A percentile compares a stretch with the other conserved stretches of the same genome.
phyloP scores from a whole-genome alignment of 768 basidiomycete species.

The Boletus eberwhitei region DNA sequence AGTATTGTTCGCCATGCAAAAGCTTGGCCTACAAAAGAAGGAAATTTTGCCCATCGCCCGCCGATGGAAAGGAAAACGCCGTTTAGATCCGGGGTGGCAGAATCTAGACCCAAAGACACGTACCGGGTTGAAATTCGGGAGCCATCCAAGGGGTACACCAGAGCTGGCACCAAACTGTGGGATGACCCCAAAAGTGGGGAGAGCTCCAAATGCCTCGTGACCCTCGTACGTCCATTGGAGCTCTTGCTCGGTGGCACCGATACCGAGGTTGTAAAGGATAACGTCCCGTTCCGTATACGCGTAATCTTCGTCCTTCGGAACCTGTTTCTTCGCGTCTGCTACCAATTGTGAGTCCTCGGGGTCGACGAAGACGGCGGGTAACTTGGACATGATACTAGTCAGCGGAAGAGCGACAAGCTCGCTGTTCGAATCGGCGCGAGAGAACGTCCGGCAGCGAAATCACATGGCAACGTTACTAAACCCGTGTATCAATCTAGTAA shows the following conservation, averaged over 20 bases:
- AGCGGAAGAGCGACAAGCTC: neutral
- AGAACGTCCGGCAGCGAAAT: neutral
- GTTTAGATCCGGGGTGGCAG: neutral
- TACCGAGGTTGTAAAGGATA: conserved; percentile 90
- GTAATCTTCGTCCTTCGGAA: conserved; percentile 55
- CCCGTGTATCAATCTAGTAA: too few relatives aligned
- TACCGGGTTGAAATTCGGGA: conserved; percentile 94
- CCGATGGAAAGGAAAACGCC: neutral
- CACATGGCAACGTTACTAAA: neutral
- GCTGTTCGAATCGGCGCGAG: neutral
- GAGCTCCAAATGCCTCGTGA: conserved; percentile 76
- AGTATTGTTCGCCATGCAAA: conserved; percentile 96
- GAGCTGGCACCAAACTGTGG: conserved; percentile 81
- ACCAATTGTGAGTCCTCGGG: conserved; percentile 82
- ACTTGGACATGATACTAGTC: conserved; percentile 30
- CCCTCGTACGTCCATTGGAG: conserved; percentile 91
- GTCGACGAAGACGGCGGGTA: conserved; percentile 60
- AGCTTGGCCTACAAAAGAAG: conserved; percentile 68
- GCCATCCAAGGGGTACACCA: conserved; percentile 71
- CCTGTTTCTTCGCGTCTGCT: conserved; percentile 69
- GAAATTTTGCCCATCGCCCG: neutral
- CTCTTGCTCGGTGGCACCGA: conserved; percentile 92
- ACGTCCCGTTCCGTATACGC: conserved; percentile 86
- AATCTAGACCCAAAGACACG: conserved; percentile 22
- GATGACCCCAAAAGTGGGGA: conserved; percentile 95